Evolutionary conservation across 2,329 filamentous ascomycete species (phyloP).

Genomic region (Phyllosticta citriasiana): DNA sequence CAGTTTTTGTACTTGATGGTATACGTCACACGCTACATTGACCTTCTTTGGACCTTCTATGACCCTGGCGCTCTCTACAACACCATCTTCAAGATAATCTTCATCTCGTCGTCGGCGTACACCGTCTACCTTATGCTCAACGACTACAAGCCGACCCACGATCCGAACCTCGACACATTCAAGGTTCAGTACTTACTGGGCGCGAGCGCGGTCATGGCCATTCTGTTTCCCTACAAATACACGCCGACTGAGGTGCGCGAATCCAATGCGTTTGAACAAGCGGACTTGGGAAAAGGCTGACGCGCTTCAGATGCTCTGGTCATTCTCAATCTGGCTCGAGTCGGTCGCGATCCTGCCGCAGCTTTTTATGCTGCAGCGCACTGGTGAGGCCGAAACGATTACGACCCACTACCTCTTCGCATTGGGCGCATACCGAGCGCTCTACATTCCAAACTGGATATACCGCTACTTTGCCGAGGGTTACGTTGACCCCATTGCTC

Average conservation of each 20-base stretch:
- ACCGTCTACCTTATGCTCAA: conserved; percentile 97
- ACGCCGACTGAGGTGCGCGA: conserved; percentile 51
- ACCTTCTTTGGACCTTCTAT: conserved; percentile 78
- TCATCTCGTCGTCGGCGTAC: conserved; percentile 82
- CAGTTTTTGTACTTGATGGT: conserved; percentile 91
- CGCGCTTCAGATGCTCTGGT: conserved; percentile 68
- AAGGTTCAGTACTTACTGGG: conserved; percentile 89
- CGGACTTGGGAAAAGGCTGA: neutral
- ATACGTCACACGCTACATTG: conserved; percentile 84
- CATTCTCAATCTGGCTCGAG: conserved; percentile 97
- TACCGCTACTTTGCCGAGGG: conserved; percentile 76
- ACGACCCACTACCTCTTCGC: conserved; percentile 97
- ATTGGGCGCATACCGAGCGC: conserved; percentile 76
- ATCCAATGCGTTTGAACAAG: neutral
- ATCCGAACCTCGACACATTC: conserved; percentile 95
- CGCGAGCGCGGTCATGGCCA: conserved; percentile 64
- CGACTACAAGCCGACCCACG: conserved; percentile 94
- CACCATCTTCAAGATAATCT: conserved; percentile 89
- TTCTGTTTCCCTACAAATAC: conserved; percentile 82
- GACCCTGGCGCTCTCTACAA: conserved; percentile 67
- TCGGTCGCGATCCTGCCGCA: conserved; percentile 93
- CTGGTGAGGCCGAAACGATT: conserved; percentile 97
- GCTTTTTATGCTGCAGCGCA: conserved; percentile 95
- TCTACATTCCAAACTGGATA: conserved; percentile 99
- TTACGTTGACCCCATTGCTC: conserved; percentile 77